Evolutionary conservation across 2,329 filamentous ascomycete species (phyloP), one percentile per base, ranked within the genome.

Genomic region (Hypomyces perniciosus): DNA sequence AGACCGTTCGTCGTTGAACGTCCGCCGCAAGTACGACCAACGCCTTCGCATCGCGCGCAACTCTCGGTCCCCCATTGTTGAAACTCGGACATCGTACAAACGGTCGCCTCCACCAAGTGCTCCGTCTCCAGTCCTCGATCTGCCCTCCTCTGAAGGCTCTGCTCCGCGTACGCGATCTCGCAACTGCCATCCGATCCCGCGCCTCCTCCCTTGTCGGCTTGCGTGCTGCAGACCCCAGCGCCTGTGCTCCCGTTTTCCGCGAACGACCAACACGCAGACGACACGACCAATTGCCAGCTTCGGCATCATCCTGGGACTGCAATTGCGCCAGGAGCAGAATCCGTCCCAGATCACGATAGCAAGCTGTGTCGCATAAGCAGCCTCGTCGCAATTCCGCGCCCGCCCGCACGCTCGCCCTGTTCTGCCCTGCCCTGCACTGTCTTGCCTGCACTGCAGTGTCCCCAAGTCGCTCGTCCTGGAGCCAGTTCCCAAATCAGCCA

Each of bases 401-500:
- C 42, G 44, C 44, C 44, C 30, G 51, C 43, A 20, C 20, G 20
- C 52, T 41, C 34, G 47, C 12, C 38, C 48, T 41, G 38, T n/a
- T 12, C 12, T 12, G 33, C 33, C 33, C 12, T 35, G 33, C 33
- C 33, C 12, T 35, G 33, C 33, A 37, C n/a, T n/a, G n/a, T n/a
- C n/a, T n/a, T n/a, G n/a, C 33, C 12, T 35, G 33, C 33, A n/a
- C 44, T 35, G 48, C 51, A 51, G 51, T 30, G 30, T 43, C 51
- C 44, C 48, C 48, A 46, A 51, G 48, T 46, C 48, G 50, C 45
- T 50, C 27, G 52, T 27, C 31, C 44, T 48, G 49, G 52, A 42
- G 35, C 28, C 40, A 48, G 31, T 48, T 41, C 48, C 52, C 44
- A 54, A 49, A 54, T 35, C 28, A 54, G 52, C 52, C n/a, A 54